Conservation (phyloP, 2,329 filamentous ascomycete species). For the Pseudonectria buxi region DNA sequence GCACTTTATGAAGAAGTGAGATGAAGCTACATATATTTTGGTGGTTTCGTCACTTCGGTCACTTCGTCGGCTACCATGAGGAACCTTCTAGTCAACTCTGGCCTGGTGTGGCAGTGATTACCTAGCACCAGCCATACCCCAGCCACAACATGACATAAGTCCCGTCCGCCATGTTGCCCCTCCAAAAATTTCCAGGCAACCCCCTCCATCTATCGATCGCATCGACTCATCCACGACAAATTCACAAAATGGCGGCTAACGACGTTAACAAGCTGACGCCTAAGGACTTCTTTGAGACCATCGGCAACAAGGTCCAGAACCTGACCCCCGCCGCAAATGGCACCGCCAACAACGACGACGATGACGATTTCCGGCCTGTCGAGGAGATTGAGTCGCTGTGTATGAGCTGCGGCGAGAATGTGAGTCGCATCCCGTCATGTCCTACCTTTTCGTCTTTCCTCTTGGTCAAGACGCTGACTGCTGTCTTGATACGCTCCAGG, state of each 20-base stretch:
- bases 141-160: conserved; percentile 23
- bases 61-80: neutral
- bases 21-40: neutral
- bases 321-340: conserved; percentile 36
- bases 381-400: conserved; percentile 72
- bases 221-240: conserved; percentile 10
- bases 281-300: conserved; percentile 54
- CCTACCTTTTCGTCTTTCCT: neutral
- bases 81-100: conserved; percentile 1
- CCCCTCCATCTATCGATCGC: conserved; percentile 19
- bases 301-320: conserved; percentile 54
- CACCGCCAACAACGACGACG: conserved; percentile 22
- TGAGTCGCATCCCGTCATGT: conserved; percentile 29
- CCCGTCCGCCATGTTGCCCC: conserved; percentile 17
- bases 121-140: too few species aligned
- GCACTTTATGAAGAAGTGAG: conserved; percentile 43
- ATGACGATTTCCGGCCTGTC: conserved; percentile 49
- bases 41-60: too few species aligned
- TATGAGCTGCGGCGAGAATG: conserved; percentile 80
- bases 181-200: conserved; percentile 25
- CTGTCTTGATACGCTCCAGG: conserved; percentile 42
- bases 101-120: too few species aligned
- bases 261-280: conserved; percentile 34
- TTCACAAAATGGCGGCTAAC: conserved; percentile 35
- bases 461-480: conserved; percentile 10